phyloP scores from a whole-genome alignment of 129 eudicot species.

The Helianthus tuberosus region DNA sequence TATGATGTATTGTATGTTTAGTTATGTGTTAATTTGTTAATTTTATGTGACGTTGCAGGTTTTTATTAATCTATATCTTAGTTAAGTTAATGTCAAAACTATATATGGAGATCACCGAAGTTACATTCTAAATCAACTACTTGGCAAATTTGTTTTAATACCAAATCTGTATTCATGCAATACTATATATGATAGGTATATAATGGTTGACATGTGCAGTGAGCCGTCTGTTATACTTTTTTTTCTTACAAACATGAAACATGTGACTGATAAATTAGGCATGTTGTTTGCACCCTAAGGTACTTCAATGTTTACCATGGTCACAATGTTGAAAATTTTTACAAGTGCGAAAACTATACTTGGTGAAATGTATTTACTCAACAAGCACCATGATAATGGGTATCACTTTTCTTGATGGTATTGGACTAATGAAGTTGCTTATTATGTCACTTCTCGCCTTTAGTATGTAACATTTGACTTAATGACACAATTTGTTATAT shows the following conservation, averaged over 20 bases:
- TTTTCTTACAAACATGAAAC: neutral
- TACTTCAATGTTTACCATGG: constrained; percentile 97
- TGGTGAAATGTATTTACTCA: constrained; percentile 95
- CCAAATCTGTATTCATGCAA: no score
- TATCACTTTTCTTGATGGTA: constrained; percentile 94
- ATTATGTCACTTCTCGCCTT: neutral
- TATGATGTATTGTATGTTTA: neutral
- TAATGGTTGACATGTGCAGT: neutral
- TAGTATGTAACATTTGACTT: constrained; percentile 4
- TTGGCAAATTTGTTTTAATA: no score
- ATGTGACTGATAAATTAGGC: constrained; percentile 13
- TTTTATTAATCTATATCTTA: no score
- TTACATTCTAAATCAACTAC: no score
- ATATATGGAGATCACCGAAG: no score
- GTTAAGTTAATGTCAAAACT: no score
- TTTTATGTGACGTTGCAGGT: no score
- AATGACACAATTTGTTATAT: no score
- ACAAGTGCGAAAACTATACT: constrained; percentile 95
- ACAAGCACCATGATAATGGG: constrained; percentile 95
- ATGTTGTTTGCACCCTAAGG: constrained; percentile 53
- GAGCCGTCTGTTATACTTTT: neutral
- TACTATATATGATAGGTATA: neutral
- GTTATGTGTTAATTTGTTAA: neutral
- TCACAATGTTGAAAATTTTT: constrained; percentile 89
- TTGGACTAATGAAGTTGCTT: neutral